phyloP scores from a whole-genome alignment of 441 rosid genomes.

The Pelargonium australe region DNA sequence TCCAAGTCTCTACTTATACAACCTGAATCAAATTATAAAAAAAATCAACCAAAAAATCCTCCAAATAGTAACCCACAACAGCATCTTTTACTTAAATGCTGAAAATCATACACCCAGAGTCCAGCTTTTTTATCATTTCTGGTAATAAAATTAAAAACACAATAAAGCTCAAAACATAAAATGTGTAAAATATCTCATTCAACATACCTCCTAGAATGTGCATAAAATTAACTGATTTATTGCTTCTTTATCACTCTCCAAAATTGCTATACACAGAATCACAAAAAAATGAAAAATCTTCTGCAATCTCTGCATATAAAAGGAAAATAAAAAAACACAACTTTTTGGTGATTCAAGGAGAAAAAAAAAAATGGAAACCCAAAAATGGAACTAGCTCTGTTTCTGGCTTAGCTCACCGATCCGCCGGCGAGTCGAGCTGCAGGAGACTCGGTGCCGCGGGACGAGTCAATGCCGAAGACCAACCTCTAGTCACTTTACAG shows the following conservation, averaged over 20 bases:
- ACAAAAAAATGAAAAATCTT: not conserved
- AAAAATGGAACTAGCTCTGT: constrained; percentile 9
- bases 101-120: constrained; percentile 5
- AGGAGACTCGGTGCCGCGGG: too few relatives aligned
- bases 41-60: constrained; percentile 9
- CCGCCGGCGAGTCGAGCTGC: constrained; percentile 24
- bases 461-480: constrained; percentile 52
- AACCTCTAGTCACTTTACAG: constrained; percentile 30
- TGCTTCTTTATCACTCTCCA: not conserved
- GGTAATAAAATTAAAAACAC: not conserved
- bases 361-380: constrained; percentile 6
- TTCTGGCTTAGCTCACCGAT: constrained; percentile 41
- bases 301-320: not conserved
- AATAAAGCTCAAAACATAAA: not conserved
- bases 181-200: not conserved
- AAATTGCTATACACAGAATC: not conserved
- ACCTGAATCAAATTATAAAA: constrained; percentile 13
- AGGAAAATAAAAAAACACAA: constrained; percentile 5
- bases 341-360: not conserved
- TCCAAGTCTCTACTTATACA: constrained; percentile 15
- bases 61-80: not conserved
- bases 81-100: constrained; percentile 2
- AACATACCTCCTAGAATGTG: constrained; percentile 10
- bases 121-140: constrained; percentile 4
- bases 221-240: constrained; percentile 2